Base-by-base conservation (phyloP, 495 filamentous ascomycete genomes). In the Parathielavia hyrcaniae region DNA sequence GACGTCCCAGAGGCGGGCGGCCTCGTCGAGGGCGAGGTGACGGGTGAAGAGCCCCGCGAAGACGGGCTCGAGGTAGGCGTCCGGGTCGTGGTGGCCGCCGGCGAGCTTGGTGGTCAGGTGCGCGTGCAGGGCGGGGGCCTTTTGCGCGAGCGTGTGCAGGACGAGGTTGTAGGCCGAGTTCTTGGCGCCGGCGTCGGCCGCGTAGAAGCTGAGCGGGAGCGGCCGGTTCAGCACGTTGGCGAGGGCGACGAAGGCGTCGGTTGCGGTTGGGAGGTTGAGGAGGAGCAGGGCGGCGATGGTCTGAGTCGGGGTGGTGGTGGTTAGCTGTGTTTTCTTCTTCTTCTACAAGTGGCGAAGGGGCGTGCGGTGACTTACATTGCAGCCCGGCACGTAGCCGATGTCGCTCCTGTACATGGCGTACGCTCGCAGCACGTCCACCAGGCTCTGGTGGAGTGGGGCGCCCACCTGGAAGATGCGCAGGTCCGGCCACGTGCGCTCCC, bases 361-460 rank as follows among this genome's bases (percentile, higher is more conserved):
- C 12, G 56, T 20, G 19, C 14, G 44, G 19, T 36, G 3, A 73
- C 83, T 78, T 70, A 88, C 86, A 70, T 95, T 91, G 61, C 89
- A 89, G 56, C 92, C 91, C 55, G 83, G 81, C 52, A 91, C 81
- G 61, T 95, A 96, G 60, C 92, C 92, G 59, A 97, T 89, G 69
- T 98, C 93, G 60, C 84, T 86, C 58, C 93, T 83, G 72, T 98
- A 97, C 88, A 95, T 90, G 43, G 84, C 82, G 69, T 97, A 97
- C 7, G 93, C 93, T 60, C 86, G 81, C 50, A 96, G 76, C 4
- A 97, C 85, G 71, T 97, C 87, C 23, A 88, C 71, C 13, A 97
- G 76, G 35, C 80, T 82, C 38, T 83, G 75, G 60, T 93, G 83
- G n/a, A 96, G 72, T 2, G 91, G 90, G 1, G 81, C 88, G 19